Base-by-base conservation (phyloP, 805 yeast species). In the Cyberlindnera meyerae region DNA sequence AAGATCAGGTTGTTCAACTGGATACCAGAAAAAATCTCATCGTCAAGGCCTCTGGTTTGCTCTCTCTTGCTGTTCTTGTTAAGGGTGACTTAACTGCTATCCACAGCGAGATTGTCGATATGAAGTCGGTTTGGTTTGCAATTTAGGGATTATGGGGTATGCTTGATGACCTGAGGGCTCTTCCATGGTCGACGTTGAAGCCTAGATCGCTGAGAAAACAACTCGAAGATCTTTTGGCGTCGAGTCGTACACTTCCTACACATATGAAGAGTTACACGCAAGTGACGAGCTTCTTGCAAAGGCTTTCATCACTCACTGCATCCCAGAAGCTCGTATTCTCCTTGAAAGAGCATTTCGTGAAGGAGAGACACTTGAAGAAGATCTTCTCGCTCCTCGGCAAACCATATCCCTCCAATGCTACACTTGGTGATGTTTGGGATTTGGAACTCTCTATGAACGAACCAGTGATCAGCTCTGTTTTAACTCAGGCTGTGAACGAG, bases 401-500 rank as follows among this genome's bases (percentile, higher is more conserved):
- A 6, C 15, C 14, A 1, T 35, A 36, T 20, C 8, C 33, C 0
- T 11, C 45, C 0, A 37, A 40, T 1, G 16, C 51, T 3, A 32
- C 58, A 1, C 28, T 57, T 13, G 57, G 60, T 33, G 73, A 80
- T 43, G 71, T 89, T 2, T 70, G 90, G 74, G 68, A 67, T 25
- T 55, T 87, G 29, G 61, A 78, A 27, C 54, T 82, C 12, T 18
- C 42, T 0, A 40, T 60, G 3, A 71, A 83, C 54, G 75, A 71
- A 30, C 44, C 45, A 2, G 41, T 52, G 0, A 60, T 89, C 6
- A 69, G 68, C 27, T 58, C 70, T 0, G 57, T 82, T 0, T 47
- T 85, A 2, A 65, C 66, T 1, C 73, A 71, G 39, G 96, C 97
- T 0, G 75, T 73, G 41, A 82, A 85, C 3, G 97, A 90, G 52